Conservation (phyloP, 805 yeast species). For the Maudiozyma pseudohumilis region DNA sequence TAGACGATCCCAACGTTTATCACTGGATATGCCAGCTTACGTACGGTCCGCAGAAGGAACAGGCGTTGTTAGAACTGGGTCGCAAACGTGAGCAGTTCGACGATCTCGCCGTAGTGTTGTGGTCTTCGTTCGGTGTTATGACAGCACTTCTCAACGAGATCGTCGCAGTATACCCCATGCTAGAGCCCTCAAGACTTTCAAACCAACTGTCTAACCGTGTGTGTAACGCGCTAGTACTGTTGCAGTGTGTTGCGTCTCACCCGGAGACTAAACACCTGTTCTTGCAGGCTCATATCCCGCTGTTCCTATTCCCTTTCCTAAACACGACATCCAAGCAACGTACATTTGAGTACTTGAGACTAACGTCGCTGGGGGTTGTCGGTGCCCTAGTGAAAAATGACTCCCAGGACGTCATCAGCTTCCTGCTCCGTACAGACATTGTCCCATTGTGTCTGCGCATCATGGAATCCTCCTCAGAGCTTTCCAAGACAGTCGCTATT, state of each 20-base stretch:
- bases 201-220: constrained; percentile 87
- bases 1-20: constrained; percentile 74
- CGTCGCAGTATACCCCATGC: constrained; percentile 77
- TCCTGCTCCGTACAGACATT: constrained; percentile 87
- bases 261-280: constrained; percentile 80
- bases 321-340: constrained; percentile 86
- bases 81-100: constrained; percentile 92
- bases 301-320: constrained; percentile 86
- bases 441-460: constrained; percentile 90
- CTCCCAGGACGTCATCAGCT: constrained; percentile 87
- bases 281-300: constrained; percentile 81
- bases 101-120: constrained; percentile 81
- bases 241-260: constrained; percentile 96
- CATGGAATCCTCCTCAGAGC: constrained; percentile 90
- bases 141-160: constrained; percentile 84
- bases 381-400: constrained; percentile 96
- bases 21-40: constrained; percentile 86
- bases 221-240: constrained; percentile 86
- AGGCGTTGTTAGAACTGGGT: constrained; percentile 85
- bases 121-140: constrained; percentile 97
- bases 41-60: constrained; percentile 84
- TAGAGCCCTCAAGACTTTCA: constrained; percentile 77
- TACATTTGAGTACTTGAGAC: constrained; percentile 85
- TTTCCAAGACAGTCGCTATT: constrained; percentile 92
- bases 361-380: constrained; percentile 90